phyloP scores from a whole-genome alignment of 768 basidiomycete species.

The Rhizopogon vesiculosus region DNA sequence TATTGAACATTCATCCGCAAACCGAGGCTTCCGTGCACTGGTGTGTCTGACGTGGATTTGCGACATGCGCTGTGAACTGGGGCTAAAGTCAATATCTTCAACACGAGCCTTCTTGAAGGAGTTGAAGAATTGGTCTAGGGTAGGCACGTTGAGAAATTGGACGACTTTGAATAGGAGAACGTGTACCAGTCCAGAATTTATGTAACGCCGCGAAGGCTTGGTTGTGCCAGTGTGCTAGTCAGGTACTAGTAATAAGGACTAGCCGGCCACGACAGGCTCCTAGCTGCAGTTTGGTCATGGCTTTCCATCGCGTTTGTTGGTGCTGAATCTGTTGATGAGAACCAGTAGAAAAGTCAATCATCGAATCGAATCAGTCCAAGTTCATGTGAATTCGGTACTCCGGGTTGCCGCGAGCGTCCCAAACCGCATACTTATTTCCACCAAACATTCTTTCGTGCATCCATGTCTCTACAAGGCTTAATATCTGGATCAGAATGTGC shows the following conservation, averaged over 20 bases:
- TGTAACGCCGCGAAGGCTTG: no score
- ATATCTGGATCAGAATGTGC: slow-evolving; percentile 91
- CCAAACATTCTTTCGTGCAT: not conserved
- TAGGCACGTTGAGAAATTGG: not conserved
- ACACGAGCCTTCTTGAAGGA: not conserved
- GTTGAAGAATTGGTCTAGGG: not conserved
- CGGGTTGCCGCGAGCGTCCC: not conserved
- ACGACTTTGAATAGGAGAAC: no score
- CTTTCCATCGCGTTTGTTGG: no score
- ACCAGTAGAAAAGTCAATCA: no score
- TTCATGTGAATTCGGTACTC: not conserved
- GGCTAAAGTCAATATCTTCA: not conserved
- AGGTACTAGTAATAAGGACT: no score
- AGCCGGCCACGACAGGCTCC: no score
- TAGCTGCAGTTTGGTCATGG: no score
- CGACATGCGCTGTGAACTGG: not conserved
- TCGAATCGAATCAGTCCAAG: no score
- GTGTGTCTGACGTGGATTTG: not conserved
- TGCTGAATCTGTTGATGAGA: no score
- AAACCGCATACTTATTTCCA: not conserved
- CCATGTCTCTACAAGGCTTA: slow-evolving; percentile 74
- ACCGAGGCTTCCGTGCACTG: not conserved
- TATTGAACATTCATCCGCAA: not conserved
- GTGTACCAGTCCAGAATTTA: no score
- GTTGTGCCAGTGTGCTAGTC: no score